These are phyloP conservation scores for Dryadomyces quercus-mongolicae DNA, from an alignment of 2,329 filamentous ascomycete genomes.

Conservation along the genomic window DNA sequence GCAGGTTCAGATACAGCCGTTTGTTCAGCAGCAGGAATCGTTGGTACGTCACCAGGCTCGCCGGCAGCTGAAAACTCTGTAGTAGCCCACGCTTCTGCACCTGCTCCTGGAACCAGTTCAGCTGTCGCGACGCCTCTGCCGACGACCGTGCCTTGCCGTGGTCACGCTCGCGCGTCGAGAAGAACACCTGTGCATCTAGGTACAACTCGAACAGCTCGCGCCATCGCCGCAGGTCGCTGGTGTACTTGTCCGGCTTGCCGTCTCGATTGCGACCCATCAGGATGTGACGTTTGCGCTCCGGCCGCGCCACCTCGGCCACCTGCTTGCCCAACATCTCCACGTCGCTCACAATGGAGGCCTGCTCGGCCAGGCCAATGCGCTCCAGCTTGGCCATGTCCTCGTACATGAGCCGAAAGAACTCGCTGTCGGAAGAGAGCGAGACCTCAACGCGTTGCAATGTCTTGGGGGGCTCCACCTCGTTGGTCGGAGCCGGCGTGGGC, in stretches of 20 bases:
- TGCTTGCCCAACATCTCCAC: slow-evolving; percentile 53
- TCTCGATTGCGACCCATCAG: slow-evolving; percentile 41
- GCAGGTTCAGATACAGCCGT: slow-evolving; percentile 64
- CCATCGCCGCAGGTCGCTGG: slow-evolving; percentile 61
- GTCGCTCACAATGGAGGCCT: slow-evolving; percentile 47
- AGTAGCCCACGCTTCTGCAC: slow-evolving; percentile 47
- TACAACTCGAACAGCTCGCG: slow-evolving; percentile 74
- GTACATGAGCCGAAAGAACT: slow-evolving; percentile 70
- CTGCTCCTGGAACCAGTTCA: slow-evolving; percentile 61
- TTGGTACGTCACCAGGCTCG: slow-evolving; percentile 52
- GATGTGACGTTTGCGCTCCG: slow-evolving; percentile 21
- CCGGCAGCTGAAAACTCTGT: slow-evolving; percentile 50
- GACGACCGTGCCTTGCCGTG: slow-evolving; percentile 52
- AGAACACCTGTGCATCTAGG: slow-evolving; percentile 68
- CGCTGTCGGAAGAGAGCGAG: slow-evolving; percentile 61
- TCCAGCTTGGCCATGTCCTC: slow-evolving; percentile 60
- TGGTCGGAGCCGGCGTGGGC: not conserved
- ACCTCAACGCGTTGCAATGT: slow-evolving; percentile 47
- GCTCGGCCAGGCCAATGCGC: slow-evolving; percentile 53
- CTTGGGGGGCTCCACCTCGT: slow-evolving; percentile 1
- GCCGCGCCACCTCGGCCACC: slow-evolving; percentile 52
- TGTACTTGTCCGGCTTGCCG: slow-evolving; percentile 24
- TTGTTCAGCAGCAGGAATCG: slow-evolving; percentile 63
- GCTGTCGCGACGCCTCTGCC: slow-evolving; percentile 50
- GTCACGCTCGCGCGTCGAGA: slow-evolving; percentile 61